These are phyloP conservation scores for Suzukiozyma palmioleophila DNA, from an alignment of 1,139 yeast species.

Conservation along the genomic window DNA sequence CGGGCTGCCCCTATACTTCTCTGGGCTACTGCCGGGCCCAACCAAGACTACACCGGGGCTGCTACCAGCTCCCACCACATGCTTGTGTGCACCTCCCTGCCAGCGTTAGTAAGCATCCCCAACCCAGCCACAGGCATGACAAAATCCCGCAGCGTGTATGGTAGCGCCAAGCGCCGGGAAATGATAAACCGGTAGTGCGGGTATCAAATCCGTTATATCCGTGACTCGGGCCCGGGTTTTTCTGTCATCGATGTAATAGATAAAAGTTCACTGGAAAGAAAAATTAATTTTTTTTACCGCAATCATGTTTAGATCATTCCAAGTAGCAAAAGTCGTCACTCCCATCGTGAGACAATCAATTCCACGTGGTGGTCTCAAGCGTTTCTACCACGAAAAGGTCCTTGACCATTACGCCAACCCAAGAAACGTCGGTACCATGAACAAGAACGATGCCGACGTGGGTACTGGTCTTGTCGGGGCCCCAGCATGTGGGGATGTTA, in stretches of 20 bases:
- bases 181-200: not conserved
- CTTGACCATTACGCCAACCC: slow-evolving; percentile 97
- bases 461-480: slow-evolving; percentile 98
- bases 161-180: no score
- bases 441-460: slow-evolving; percentile 71
- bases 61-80: no score
- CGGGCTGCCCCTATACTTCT: no score
- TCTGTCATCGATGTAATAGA: slow-evolving; percentile 1
- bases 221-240: not conserved
- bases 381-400: slow-evolving; percentile 65
- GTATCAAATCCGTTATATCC: not conserved
- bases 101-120: no score
- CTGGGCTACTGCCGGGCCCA: no score
- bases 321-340: slow-evolving; percentile 1
- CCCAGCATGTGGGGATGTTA: slow-evolving; percentile 99
- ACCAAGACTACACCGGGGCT: no score
- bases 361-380: slow-evolving; percentile 10
- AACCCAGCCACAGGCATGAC: no score
- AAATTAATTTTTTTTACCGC: not conserved
- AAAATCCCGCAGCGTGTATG: no score
- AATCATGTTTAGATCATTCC: slow-evolving; percentile 2
- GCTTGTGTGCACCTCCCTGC: no score
- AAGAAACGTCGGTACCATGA: slow-evolving; percentile 90
- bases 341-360: not conserved
- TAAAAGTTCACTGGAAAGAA: not conserved